Percentiles rank a stretch among this genome's conserved stretches.
phyloP scores from a whole-genome alignment of 2,329 filamentous ascomycete genomes.

The Epichloe glyceriae region DNA sequence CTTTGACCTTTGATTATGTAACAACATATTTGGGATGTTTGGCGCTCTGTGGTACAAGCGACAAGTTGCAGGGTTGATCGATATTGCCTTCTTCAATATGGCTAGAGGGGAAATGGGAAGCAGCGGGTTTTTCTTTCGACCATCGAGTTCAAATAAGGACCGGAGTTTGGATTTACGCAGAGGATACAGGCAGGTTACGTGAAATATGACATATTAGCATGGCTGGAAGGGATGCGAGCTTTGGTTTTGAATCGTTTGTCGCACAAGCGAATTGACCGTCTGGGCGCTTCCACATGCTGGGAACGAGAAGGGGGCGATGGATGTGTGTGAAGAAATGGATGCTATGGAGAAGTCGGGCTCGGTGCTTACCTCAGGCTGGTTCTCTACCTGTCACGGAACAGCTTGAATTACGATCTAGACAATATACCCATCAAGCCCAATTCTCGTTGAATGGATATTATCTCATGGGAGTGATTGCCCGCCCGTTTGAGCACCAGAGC shows the following conservation, averaged over 20 bases:
- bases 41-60: slow-evolving; percentile 5
- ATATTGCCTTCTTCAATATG: neutral
- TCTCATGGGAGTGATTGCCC: neutral
- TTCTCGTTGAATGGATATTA: neutral
- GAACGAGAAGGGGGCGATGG: too few species aligned
- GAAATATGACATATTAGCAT: slow-evolving; percentile 9
- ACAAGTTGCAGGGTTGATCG: slow-evolving; percentile 2
- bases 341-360: neutral
- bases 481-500: neutral
- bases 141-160: neutral
- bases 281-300: neutral
- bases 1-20: slow-evolving; percentile 16
- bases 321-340: neutral
- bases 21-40: slow-evolving; percentile 12
- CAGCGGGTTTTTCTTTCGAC: neutral
- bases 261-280: neutral
- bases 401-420: neutral
- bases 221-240: neutral
- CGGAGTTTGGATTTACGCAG: slow-evolving; percentile 14
- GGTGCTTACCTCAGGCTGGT: neutral
- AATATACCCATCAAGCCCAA: neutral
- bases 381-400: neutral
- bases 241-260: slow-evolving; percentile 1
- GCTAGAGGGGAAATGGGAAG: neutral
- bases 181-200: slow-evolving; percentile 7